A percentile compares a stretch with the other conserved stretches of the same genome.
These are phyloP conservation scores for Aspergillus sp. DNA, from an alignment of 2,329 filamentous ascomycete genomes.

Conservation along the genomic window DNA sequence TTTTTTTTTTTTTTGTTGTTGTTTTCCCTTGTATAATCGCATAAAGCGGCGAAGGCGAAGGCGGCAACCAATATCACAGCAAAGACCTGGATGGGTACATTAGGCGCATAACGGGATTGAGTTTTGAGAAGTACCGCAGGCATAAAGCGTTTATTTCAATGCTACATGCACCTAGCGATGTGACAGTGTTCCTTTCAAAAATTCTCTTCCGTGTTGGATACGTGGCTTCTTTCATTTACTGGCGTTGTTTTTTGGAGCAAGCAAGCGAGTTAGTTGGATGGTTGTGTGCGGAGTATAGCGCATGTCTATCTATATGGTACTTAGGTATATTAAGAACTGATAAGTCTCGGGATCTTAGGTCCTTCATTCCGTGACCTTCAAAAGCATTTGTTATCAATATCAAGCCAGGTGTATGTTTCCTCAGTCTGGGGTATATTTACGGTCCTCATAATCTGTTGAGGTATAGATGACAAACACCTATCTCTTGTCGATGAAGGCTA, in stretches of 20 bases:
- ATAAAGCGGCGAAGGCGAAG: neutral
- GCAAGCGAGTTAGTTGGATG: slow-evolving; percentile 5
- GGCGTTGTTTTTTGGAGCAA: neutral
- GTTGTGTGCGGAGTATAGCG: neutral
- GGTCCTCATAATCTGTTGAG: neutral
- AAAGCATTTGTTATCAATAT: neutral
- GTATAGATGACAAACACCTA: neutral
- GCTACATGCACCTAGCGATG: neutral
- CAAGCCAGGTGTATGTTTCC: neutral
- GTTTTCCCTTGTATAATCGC: neutral
- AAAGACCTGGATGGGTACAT: neutral
- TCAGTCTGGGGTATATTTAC: neutral
- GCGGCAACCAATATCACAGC: neutral
- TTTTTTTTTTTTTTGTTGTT: neutral
- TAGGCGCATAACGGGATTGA: neutral
- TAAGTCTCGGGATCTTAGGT: neutral
- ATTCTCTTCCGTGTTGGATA: neutral
- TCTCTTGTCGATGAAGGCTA: neutral
- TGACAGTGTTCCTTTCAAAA: neutral
- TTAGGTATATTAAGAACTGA: neutral
- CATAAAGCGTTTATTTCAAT: neutral
- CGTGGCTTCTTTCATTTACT: neutral
- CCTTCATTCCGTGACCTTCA: neutral
- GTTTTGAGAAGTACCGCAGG: neutral
- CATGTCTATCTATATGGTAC: neutral